Evolutionary conservation across 441 rosid genomes (phyloP).

Genomic region (Eugenia klotzschiana): DNA sequence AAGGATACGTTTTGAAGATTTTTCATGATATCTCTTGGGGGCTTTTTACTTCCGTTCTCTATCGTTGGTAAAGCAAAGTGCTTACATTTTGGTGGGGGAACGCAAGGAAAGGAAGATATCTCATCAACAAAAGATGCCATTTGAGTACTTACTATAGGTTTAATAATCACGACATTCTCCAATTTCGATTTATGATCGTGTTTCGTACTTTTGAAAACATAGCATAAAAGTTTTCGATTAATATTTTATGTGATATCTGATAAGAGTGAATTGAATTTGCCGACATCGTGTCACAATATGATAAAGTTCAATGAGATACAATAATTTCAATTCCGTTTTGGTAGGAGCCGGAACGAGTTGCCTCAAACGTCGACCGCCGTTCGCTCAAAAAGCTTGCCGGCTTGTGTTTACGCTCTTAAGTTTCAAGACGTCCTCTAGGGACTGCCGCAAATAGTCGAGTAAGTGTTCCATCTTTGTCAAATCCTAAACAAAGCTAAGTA

Average conservation of each 20-base stretch:
- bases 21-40: not conserved
- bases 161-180: not conserved
- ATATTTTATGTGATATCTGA: not conserved
- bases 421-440: not conserved
- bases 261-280: not conserved
- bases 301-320: not conserved
- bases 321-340: no score
- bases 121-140: not conserved
- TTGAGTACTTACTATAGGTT: not conserved
- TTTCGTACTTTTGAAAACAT: not conserved
- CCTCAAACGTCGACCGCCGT: rapidly evolving
- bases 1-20: not conserved
- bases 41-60: not conserved
- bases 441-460: not conserved
- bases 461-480: not conserved
- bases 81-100: not conserved
- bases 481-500: not conserved
- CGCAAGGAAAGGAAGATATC: not conserved
- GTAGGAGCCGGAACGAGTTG: not conserved
- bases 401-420: not conserved
- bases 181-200: not conserved
- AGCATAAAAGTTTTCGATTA: not conserved
- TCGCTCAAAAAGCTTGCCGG: not conserved
- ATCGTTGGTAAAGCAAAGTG: not conserved
- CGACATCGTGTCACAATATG: rapidly evolving